These are phyloP conservation scores for Neonectria neomacrospora DNA, from an alignment of 2,329 filamentous ascomycete species.

Conservation along the genomic window DNA sequence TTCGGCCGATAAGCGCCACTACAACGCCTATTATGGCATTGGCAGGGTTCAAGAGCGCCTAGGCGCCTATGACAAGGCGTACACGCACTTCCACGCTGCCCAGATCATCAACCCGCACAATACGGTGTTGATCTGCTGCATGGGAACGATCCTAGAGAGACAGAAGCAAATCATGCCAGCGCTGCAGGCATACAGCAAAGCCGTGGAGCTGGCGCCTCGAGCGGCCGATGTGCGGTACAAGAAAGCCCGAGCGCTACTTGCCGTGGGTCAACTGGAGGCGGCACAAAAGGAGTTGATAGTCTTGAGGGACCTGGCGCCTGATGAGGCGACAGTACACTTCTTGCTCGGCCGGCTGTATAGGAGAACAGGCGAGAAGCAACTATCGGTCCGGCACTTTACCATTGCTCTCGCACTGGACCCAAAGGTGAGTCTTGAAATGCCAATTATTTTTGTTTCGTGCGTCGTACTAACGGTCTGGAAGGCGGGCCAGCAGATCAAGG, in stretches of 20 bases:
- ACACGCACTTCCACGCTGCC: slow-evolving; percentile 90
- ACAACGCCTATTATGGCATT: slow-evolving; percentile 98
- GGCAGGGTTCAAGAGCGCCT: slow-evolving; percentile 87
- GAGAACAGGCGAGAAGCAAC: slow-evolving; percentile 75
- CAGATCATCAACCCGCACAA: slow-evolving; percentile 93
- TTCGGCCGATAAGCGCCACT: slow-evolving; percentile 86
- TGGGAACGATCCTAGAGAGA: slow-evolving; percentile 89
- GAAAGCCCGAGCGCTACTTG: slow-evolving; percentile 88
- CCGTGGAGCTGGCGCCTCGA: slow-evolving; percentile 82
- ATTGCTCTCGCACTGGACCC: slow-evolving; percentile 95
- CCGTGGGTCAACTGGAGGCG: slow-evolving; percentile 74
- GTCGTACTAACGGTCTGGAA: slow-evolving; percentile 50
- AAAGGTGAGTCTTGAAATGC: slow-evolving; percentile 71
- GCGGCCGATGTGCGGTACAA: slow-evolving; percentile 90
- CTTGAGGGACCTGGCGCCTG: slow-evolving; percentile 90
- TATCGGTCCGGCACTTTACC: slow-evolving; percentile 93
- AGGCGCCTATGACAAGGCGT: slow-evolving; percentile 90
- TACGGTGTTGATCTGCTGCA: slow-evolving; percentile 89
- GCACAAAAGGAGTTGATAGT: slow-evolving; percentile 86
- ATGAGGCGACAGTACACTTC: slow-evolving; percentile 97
- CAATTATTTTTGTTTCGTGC: not conserved
- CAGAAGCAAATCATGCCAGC: slow-evolving; percentile 84
- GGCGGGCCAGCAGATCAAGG: slow-evolving; percentile 95
- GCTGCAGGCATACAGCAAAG: slow-evolving; percentile 82
- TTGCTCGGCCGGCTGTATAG: slow-evolving; percentile 87